Base-by-base conservation (phyloP, 257 asterid species). In the Solanum arcanum region DNA sequence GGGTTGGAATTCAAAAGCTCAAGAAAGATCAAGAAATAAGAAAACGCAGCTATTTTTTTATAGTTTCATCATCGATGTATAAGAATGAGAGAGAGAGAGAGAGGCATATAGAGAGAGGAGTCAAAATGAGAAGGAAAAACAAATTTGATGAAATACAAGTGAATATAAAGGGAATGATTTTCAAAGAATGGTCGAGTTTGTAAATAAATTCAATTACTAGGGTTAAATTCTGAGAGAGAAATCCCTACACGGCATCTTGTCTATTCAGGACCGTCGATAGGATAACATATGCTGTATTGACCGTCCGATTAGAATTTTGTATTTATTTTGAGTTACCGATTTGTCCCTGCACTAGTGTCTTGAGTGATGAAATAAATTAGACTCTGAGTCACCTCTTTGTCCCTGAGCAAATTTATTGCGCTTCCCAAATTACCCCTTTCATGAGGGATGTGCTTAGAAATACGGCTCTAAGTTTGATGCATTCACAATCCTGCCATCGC, bases 371-470 rank as follows among this genome's bases (percentile, higher is more conserved):
- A 86, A 16, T 90, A 64, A 91, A 89, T 91, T 91, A 88, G 47
- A 85, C 91, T 87, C 91, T 88, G 87, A 88, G 92, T 91, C 87
- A 80, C 94, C 90, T 60, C 83, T 87, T 90, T 94, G 92, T 91
- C 89, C 91, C 92, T 86, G 89, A 70, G 47, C 88, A 35, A 62
- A 37, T 83, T 31, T 46, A n/a, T 10, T 31, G 12, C 3, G 7
- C 66, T 82, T 84, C 86, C 82, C 23, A 27, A 90, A 76, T 21
- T 88, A n/a, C 87, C 89, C 87, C 82, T 46, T 27, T 4, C 23
- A 18, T 5, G 42, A 78, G 42, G 7, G 84, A 18, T 47, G 6
- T 46, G 11, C 16, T 78, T 78, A 25, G 25, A 27, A 9, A 78
- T 12, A 46, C 23, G 3, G 20, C 13, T 78, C 23, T 0, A 2